Evolutionary conservation across 305 asterid genomes (phyloP).

Genomic region (Coffea humblotiana): DNA sequence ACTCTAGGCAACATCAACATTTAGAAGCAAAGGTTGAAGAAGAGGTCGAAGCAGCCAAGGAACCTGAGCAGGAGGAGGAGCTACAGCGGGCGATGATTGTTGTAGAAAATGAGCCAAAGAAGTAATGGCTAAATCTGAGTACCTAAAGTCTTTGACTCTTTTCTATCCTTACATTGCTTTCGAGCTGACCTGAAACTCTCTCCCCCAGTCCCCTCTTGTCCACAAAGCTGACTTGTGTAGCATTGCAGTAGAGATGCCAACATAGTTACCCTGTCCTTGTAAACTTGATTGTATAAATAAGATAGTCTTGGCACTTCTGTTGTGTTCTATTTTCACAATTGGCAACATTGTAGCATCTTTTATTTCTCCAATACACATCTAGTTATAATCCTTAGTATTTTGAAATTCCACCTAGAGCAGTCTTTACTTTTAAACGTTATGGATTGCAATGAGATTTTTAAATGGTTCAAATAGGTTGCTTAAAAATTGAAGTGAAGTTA

Average conservation of each 20-base stretch:
- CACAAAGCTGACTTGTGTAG: constrained; percentile 2
- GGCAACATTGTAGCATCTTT: background rate
- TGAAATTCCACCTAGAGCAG: background rate
- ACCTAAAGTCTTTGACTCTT: background rate
- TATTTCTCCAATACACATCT: background rate
- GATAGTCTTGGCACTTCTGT: background rate
- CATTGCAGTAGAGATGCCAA: background rate
- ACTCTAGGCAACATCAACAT: constrained; percentile 50
- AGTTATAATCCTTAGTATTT: background rate
- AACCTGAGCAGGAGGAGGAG: constrained; percentile 4
- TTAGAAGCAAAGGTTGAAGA: constrained; percentile 33
- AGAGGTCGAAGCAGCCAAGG: constrained; percentile 25
- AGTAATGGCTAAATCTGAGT: constrained; percentile 6
- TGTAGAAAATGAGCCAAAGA: constrained; percentile 28
- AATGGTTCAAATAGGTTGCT: too few relatives aligned
- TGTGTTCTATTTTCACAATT: background rate
- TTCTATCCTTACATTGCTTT: background rate
- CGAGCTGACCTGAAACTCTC: background rate
- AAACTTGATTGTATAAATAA: background rate
- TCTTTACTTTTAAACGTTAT: too few relatives aligned
- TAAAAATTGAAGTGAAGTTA: too few relatives aligned
- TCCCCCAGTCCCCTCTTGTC: background rate
- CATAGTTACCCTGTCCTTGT: background rate
- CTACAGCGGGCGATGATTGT: constrained; percentile 50
- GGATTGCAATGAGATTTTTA: background rate